Evolutionary conservation across 768 basidiomycete genomes (phyloP), one percentile per base, ranked within the genome.

Genomic region (Tulasnella sp.): DNA sequence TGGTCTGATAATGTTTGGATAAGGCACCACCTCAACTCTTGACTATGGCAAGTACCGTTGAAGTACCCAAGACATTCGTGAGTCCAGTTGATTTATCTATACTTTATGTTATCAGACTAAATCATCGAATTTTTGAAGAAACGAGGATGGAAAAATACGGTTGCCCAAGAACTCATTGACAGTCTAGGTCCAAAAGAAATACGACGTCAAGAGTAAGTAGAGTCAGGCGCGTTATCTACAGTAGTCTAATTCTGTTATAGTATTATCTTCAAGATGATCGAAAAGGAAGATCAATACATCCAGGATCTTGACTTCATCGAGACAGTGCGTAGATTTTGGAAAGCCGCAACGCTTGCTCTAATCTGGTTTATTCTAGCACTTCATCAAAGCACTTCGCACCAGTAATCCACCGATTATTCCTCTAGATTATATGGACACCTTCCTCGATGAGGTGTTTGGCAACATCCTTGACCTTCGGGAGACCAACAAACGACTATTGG

Each of bases 281-380:
- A 73, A 56, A 81, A 87, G 58, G 93, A 98, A 62, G 80, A 88
- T 57, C 83, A 89, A 60, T 95, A 92, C 61, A 68, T 89, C 37
- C 78, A 81, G 49, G 93, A 99, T 60, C 72, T 99, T 6, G 81
- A 88, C 53, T 72, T 79, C 1, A 52, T 59, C 20, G 58, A 59
- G 22, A 53, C 49, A 8, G 56, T 57, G 37, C 12, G 54, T 15
- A n/a, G 4, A 72, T 48, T 4, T 13, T 20, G 9, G 39, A 19
- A 48, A 27, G 7, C 12, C 12, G 9, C 40, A 42, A 9, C 31
- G 20, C 29, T 43, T n/a, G 15, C 4, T 7, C 20, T 24, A 29
- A 41, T 15, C 27, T 51, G 3, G 15, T 20, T 25, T 44, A 28
- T 15, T 24, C 13, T 27, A 57, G 56, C 40, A 66, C 2, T 72